Conservation (phyloP, 352 stramenopile genomes). For the Elongisporangium prolatum region DNA sequence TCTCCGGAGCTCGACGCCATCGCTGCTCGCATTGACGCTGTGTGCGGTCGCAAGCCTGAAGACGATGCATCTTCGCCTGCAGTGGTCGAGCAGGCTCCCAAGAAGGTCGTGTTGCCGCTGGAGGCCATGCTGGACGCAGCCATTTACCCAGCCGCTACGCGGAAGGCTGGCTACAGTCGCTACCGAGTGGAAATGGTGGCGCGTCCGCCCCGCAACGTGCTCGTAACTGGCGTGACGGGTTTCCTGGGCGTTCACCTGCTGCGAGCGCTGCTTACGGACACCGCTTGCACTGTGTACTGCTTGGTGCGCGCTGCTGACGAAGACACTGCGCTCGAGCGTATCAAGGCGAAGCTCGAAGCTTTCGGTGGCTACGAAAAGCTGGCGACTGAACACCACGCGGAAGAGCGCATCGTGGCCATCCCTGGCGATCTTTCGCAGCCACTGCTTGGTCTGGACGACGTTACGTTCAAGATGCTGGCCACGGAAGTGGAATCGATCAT, state of each 20-base stretch:
- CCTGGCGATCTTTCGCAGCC: conserved; percentile 77
- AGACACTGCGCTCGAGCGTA: conserved; percentile 41
- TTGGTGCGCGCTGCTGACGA: conserved; percentile 65
- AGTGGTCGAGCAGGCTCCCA: conserved; percentile 9
- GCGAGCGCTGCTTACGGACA: conserved; percentile 67
- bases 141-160: conserved; percentile 68
- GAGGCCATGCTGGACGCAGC: conserved; percentile 61
- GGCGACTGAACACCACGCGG: conserved; percentile 47
- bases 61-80: background rate
- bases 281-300: conserved; percentile 75
- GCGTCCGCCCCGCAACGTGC: conserved; percentile 66
- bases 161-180: conserved; percentile 72
- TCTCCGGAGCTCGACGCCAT: conserved; percentile 53
- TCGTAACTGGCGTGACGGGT: conserved; percentile 89
- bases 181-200: conserved; percentile 76
- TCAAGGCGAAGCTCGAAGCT: conserved; percentile 49
- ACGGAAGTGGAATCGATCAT: conserved; percentile 88
- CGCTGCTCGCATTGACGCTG: conserved; percentile 46
- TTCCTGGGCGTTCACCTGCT: conserved; percentile 88
- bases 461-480: conserved; percentile 84
- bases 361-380: conserved; percentile 45
- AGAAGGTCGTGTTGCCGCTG: conserved; percentile 55
- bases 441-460: conserved; percentile 73
- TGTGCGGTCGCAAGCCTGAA: conserved; percentile 8
- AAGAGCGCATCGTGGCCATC: conserved; percentile 64